phyloP scores from a whole-genome alignment of 2,329 filamentous ascomycete genomes.

The Cercospora sojina region DNA sequence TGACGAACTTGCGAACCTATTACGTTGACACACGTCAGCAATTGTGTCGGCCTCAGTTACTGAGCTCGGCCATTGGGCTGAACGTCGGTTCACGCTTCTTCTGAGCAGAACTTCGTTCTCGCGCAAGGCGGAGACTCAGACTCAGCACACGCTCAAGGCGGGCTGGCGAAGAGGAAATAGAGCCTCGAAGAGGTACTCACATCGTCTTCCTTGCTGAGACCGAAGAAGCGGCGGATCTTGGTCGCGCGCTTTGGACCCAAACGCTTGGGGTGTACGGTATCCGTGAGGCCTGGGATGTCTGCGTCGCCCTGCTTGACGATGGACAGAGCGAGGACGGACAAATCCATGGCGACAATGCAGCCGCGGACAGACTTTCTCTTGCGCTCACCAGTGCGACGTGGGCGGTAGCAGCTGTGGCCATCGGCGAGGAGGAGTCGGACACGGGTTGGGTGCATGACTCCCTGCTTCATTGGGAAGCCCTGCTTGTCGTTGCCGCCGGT shows the following conservation, averaged over 20 bases:
- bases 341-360: slow-evolving; percentile 95
- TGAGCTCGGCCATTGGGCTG: slow-evolving; percentile 9
- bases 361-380: slow-evolving; percentile 99
- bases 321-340: slow-evolving; percentile 89
- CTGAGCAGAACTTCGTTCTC: slow-evolving; percentile 17
- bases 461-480: slow-evolving; percentile 99
- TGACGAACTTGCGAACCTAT: slow-evolving; percentile 99
- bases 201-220: slow-evolving; percentile 99
- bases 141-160: slow-evolving; percentile 18
- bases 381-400: slow-evolving; percentile 96
- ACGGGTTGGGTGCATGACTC: slow-evolving; percentile 98
- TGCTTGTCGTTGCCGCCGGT: slow-evolving; percentile 99
- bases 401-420: slow-evolving; percentile 98
- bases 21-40: slow-evolving; percentile 35
- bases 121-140: slow-evolving; percentile 18
- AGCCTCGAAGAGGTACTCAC: slow-evolving; percentile 65
- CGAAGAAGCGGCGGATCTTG: slow-evolving; percentile 99
- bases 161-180: slow-evolving; percentile 60
- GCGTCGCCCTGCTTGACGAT: slow-evolving; percentile 97
- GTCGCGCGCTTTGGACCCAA: slow-evolving; percentile 99
- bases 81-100: slow-evolving; percentile 4
- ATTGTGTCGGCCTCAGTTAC: slow-evolving; percentile 37
- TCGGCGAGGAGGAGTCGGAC: slow-evolving; percentile 93
- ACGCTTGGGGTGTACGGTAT: slow-evolving; percentile 97
- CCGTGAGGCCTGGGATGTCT: slow-evolving; percentile 94